Base-by-base conservation (phyloP, 495 filamentous ascomycete species). In the Penicillium cosmopolitanum region DNA sequence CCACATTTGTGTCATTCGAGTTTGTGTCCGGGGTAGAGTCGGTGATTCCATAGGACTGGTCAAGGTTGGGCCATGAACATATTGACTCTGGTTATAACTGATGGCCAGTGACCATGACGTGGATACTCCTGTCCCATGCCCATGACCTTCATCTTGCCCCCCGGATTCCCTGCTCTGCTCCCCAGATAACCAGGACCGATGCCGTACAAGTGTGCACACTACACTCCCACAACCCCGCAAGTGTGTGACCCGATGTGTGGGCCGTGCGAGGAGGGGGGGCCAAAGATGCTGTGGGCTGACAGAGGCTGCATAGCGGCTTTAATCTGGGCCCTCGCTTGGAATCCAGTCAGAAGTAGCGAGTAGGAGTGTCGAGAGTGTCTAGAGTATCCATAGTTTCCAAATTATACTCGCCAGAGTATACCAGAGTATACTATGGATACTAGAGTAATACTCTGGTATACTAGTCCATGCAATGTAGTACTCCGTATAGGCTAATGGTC, bases 241-340 rank as follows among this genome's bases (percentile, higher is more conserved):
- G 54, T 57, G 56, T 60, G 57, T 50, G 54, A 60, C 50, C 46
- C 51, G 18, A 31, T 31, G 18, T 34, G 47, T 55, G 57, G 53
- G 38, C 57, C 62, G 54, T 64, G 57, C 57, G 51, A 53, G 53
- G 44, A 6, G 25, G n/a, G 5, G 33, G 33, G 18, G 28, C 28
- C 28, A 31, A 31, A 31, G 28, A 8, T 31, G 18, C 33, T 43
- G 54, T 58, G 44, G 55, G 63, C 58, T 62, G 59, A 65, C 59
- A 57, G 63, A 59, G 51, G 55, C 51, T 65, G 59, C 62, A 65
- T 43, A 18, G 56, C 55, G 55, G 55, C 55, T 63, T 31, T 31
- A 31, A 31, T 31, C 28, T 31, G 28, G 28, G 28, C 28, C 28
- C 28, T 31, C 8, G 28, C 5, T 9, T 31, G 5, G 0, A 31